Conservation (phyloP, 768 basidiomycete species). For the Mycena floridula region DNA sequence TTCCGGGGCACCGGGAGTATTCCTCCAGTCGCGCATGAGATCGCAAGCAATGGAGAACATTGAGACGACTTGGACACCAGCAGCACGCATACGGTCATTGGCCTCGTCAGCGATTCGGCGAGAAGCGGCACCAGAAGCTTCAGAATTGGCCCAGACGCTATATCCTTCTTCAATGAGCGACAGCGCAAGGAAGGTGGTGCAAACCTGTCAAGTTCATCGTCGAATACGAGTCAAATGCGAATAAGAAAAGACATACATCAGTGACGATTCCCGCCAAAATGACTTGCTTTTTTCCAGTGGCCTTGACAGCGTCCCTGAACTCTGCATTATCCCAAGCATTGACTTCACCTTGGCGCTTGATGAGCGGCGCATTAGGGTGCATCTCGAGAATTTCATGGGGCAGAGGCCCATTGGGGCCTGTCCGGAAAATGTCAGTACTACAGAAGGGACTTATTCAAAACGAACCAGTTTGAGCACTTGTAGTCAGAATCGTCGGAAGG, state of each 20-base stretch:
- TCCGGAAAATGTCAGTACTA: too few species aligned
- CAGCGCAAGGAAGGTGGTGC: conserved; percentile 41
- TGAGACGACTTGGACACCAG: conserved; percentile 40
- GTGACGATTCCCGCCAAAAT: conserved; percentile 46
- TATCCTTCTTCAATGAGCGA: conserved; percentile 41
- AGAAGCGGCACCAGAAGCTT: conserved; percentile 38
- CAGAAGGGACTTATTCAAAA: too few species aligned
- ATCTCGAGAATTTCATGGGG: conserved; percentile 37
- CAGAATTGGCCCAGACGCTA: conserved; percentile 40
- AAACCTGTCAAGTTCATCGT: conserved; percentile 36
- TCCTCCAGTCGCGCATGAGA: conserved; percentile 47
- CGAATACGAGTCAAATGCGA: too few species aligned
- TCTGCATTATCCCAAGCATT: conserved; percentile 47
- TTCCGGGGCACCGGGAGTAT: conserved; percentile 35
- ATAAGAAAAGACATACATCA: conserved; percentile 33
- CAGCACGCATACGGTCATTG: conserved; percentile 41
- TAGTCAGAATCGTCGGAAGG: conserved; percentile 40
- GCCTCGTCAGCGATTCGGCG: conserved; percentile 34
- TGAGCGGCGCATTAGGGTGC: conserved; percentile 37
- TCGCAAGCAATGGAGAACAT: conserved; percentile 37
- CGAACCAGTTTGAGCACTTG: conserved; percentile 36
- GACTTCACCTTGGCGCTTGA: conserved; percentile 43
- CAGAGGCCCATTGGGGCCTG: conserved; percentile 44
- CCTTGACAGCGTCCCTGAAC: conserved; percentile 38
- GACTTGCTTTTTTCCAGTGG: conserved; percentile 43